These are phyloP conservation scores for Eucalyptus regnans DNA, from an alignment of 345 rosid genomes.

Conservation along the genomic window DNA sequence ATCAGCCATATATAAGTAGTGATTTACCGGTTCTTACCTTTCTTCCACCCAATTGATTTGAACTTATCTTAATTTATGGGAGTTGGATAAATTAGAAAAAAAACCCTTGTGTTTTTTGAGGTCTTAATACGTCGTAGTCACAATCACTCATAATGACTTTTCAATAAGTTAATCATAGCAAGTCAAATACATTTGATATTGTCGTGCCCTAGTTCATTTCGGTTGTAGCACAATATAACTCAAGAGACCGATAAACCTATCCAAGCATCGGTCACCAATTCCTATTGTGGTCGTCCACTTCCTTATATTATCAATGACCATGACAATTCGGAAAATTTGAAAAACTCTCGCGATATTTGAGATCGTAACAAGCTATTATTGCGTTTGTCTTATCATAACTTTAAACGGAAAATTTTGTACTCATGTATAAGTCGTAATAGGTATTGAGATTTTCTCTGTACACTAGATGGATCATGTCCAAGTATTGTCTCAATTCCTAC, in stretches of 20 bases:
- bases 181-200: not conserved
- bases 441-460: not conserved
- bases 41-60: not conserved
- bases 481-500: not conserved
- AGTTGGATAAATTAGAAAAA: not conserved
- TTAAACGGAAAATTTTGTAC: not conserved
- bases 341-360: not conserved
- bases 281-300: not conserved
- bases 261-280: not conserved
- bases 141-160: not conserved
- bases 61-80: not conserved
- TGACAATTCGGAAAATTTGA: not conserved
- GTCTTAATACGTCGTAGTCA: not conserved
- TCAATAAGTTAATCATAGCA: not conserved
- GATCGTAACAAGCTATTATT: not conserved
- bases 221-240: not conserved
- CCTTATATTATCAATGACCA: not conserved
- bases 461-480: not conserved
- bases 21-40: not conserved
- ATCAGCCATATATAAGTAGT: not conserved
- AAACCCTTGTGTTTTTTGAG: not conserved
- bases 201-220: not conserved
- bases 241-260: not conserved
- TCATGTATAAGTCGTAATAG: not conserved
- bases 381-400: not conserved